Percentiles rank a stretch among this genome's conserved stretches.
These are phyloP conservation scores for Diutina sp. DNA, from an alignment of 1,139 yeast species.

Conservation along the genomic window DNA sequence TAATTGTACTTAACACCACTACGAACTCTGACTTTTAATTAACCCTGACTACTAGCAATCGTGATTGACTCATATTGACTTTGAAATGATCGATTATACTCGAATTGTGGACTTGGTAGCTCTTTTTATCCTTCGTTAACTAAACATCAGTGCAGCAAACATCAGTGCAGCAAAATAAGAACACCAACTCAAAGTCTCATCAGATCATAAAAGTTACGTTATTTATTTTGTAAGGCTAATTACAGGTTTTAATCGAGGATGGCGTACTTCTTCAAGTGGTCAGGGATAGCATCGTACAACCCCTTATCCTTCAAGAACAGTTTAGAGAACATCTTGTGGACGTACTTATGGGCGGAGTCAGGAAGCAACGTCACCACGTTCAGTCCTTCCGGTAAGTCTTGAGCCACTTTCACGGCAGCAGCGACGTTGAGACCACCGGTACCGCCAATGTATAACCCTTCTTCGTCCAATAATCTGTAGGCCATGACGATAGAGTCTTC, in stretches of 20 bases:
- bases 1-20: too few relatives aligned
- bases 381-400: slow-evolving; percentile 63
- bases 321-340: slow-evolving; percentile 66
- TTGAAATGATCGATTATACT: too few relatives aligned
- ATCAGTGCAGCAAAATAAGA: too few relatives aligned
- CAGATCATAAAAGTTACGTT: too few relatives aligned
- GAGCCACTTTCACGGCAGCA: slow-evolving; percentile 66
- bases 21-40: too few relatives aligned
- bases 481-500: slow-evolving; percentile 69
- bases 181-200: too few relatives aligned
- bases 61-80: too few relatives aligned
- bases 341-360: slow-evolving; percentile 82
- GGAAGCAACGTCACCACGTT: slow-evolving; percentile 79
- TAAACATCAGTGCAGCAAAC: too few relatives aligned
- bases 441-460: slow-evolving; percentile 85
- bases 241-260: slow-evolving; percentile 14
- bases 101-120: too few relatives aligned
- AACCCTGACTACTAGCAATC: too few relatives aligned
- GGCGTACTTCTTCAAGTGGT: slow-evolving; percentile 55
- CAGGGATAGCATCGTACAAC: slow-evolving; percentile 55
- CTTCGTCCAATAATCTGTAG: slow-evolving; percentile 71
- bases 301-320: slow-evolving; percentile 66
- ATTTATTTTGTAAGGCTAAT: background rate
- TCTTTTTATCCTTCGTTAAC: too few relatives aligned
- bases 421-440: slow-evolving; percentile 76